Percentiles rank a stretch among this genome's conserved stretches.
Conservation (phyloP, 441 rosid genomes). For the Gossypium davidsonii region DNA sequence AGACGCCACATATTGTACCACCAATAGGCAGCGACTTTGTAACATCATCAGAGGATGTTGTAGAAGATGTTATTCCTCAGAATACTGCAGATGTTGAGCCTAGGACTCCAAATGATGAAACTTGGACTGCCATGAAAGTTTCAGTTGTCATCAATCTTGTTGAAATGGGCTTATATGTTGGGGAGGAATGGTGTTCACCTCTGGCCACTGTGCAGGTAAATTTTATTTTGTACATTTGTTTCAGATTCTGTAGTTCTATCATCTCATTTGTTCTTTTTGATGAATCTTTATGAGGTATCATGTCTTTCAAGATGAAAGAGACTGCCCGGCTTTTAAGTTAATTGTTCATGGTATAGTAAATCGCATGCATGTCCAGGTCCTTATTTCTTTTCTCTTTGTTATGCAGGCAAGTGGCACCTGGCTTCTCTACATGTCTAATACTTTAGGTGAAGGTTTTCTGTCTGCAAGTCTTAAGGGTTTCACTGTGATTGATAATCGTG, state of each 20-base stretch:
- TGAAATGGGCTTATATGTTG: slow-evolving; percentile 70
- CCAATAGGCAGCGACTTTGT: slow-evolving; percentile 40
- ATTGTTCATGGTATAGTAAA: neutral
- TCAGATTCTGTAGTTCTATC: neutral
- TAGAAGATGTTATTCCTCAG: slow-evolving; percentile 40
- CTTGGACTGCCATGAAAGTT: slow-evolving; percentile 67
- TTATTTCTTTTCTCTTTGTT: slow-evolving; percentile 10
- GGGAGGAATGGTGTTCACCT: slow-evolving; percentile 67
- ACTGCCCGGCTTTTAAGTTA: neutral
- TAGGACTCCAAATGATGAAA: slow-evolving; percentile 32
- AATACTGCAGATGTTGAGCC: slow-evolving; percentile 31
- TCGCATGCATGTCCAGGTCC: neutral
- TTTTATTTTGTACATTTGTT: slow-evolving; percentile 9
- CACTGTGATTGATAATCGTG: slow-evolving; percentile 85
- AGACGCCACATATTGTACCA: slow-evolving; percentile 65
- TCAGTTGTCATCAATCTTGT: slow-evolving; percentile 67
- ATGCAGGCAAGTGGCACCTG: slow-evolving; percentile 71
- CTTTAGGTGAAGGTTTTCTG: slow-evolving; percentile 62
- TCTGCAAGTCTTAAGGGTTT: slow-evolving; percentile 85
- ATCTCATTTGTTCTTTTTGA: slow-evolving; percentile 4
- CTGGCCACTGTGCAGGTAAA: slow-evolving; percentile 81
- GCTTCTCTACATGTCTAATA: slow-evolving; percentile 81
- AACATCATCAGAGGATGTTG: slow-evolving; percentile 39
- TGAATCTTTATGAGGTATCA: neutral
- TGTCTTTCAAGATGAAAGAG: neutral